Conservation (phyloP, 495 filamentous ascomycete genomes). For the Podospora appendiculata region DNA sequence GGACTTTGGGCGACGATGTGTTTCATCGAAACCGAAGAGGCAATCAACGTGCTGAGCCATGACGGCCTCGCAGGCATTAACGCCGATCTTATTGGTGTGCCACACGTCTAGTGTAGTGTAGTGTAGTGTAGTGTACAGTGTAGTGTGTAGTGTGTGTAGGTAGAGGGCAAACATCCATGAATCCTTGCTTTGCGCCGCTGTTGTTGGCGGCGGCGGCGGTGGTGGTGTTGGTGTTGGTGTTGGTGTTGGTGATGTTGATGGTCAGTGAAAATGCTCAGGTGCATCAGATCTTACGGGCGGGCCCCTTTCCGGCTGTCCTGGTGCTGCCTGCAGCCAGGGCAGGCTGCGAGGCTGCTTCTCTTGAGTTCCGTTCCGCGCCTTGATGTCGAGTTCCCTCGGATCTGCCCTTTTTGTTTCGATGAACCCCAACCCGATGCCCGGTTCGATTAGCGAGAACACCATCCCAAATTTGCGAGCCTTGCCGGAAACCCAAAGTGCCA, state of each 20-base stretch:
- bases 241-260: too few species aligned
- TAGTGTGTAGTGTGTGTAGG: not conserved
- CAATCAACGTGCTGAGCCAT: not conserved
- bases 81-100: too few species aligned
- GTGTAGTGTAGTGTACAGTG: too few species aligned
- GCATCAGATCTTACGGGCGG: not conserved
- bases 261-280: too few species aligned
- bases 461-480: constrained; percentile 1
- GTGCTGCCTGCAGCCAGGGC: not conserved
- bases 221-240: not conserved
- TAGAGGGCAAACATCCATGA: not conserved
- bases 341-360: constrained; percentile 8
- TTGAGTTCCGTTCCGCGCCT: constrained; percentile 9
- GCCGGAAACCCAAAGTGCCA: too few species aligned
- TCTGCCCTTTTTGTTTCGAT: constrained; percentile 13
- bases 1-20: not conserved
- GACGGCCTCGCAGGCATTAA: not conserved
- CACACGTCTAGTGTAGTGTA: too few species aligned
- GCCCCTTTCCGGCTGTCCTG: not conserved
- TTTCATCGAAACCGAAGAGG: not conserved
- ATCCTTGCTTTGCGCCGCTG: not conserved
- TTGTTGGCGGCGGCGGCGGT: not conserved
- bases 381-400: constrained; percentile 3
- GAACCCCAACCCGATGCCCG: constrained; percentile 20
- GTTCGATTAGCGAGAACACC: constrained; percentile 29